Evolutionary conservation across 129 eudicot species (phyloP), one percentile per base, ranked within the genome.

Genomic region (Rutidosis leptorrhynchoides): DNA sequence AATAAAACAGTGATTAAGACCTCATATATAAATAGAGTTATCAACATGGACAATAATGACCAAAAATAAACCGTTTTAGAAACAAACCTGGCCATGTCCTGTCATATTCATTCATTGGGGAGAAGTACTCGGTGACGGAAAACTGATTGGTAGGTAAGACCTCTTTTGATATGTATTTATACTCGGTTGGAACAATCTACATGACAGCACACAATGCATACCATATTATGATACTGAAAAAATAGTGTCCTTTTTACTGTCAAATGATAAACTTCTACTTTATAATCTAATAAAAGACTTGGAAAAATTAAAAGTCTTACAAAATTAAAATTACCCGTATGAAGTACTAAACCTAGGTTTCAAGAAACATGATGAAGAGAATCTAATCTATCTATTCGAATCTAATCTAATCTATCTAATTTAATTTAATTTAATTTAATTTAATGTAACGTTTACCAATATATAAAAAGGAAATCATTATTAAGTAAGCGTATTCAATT

Each of bases 181-280:
- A 94, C 68, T 89, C 99, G 0, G 97, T 94, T 15, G 97, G 99
- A 75, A 94, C 99, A 84, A 94, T 79, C 99, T 94, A 68, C 79
- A 80, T 55, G 5, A 61, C 16, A n/a, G n/a, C 61, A 60, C 32
- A 68, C 42, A n/a, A 61, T 40, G 21, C 48, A 60, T 35, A 59
- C 4, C 40, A 54, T 25, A 65, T 35, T 58, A 61, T 58, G 62
- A 64, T 49, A 65, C 54, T 61, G 28, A 6, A 67, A 28, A 29
- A 65, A 66, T 9, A 32, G 21, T 8, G 21, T 17, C 46, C 32
- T 17, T 70, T 45, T 27, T 21, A 26, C 48, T 6, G 24, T 14
- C 48, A 43, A 40, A 58, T 7, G 9, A 70, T 30, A 43, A 46
- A 45, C 17, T 2, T 26, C 40, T 11, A 46, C 51, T 60, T 46